A percentile compares a stretch with the other conserved stretches of the same genome.
Conservation (phyloP, 176 grass and related monocot species). For the Thinopyrum elongatum region DNA sequence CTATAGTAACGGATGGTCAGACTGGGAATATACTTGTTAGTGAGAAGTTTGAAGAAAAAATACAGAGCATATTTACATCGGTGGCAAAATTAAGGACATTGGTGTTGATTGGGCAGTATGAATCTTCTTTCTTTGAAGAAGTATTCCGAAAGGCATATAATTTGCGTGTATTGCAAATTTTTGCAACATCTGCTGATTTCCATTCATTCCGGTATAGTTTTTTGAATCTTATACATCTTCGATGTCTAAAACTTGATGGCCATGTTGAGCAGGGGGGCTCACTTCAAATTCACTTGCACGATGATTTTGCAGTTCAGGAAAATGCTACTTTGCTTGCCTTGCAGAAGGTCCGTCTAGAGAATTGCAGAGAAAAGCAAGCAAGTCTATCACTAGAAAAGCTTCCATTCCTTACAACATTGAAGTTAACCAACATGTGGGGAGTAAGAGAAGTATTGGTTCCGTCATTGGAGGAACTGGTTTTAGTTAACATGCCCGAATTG, state of each 20-base stretch:
- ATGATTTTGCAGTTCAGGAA: neutral
- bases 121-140: neutral
- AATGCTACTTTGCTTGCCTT: neutral
- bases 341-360: too few species aligned
- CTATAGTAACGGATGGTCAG: conserved; percentile 24
- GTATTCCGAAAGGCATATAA: neutral
- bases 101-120: neutral
- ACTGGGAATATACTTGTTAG: neutral
- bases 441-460: neutral
- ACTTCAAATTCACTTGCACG: neutral
- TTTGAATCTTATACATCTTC: neutral
- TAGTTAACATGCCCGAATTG: neutral
- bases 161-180: neutral
- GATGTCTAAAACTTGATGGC: neutral
- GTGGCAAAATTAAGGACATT: neutral
- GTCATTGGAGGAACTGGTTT: neutral
- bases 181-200: neutral
- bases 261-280: neutral
- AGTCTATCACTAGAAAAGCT: neutral
- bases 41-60: neutral
- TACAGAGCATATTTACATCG: neutral
- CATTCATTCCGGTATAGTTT: neutral
- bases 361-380: neutral
- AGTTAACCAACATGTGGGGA: neutral
- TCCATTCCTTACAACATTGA: neutral